These are phyloP conservation scores for Podospora australis DNA, from an alignment of 495 filamentous ascomycete species.

Conservation along the genomic window DNA sequence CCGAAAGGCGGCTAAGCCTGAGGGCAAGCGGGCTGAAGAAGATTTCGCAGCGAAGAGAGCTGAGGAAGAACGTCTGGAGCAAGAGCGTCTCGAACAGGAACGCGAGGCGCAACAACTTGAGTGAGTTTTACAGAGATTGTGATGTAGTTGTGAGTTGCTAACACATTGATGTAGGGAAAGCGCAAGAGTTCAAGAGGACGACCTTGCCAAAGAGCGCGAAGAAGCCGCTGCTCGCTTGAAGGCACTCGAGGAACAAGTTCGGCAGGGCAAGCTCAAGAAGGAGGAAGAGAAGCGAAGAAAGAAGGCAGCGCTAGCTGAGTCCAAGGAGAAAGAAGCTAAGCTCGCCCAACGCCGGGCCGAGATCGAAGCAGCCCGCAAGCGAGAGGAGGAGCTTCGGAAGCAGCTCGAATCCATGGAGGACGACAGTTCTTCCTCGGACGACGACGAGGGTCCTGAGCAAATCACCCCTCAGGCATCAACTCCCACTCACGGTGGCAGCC, in stretches of 20 bases:
- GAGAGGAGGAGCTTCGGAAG: slow-evolving; percentile 78
- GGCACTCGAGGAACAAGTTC: slow-evolving; percentile 89
- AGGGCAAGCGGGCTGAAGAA: slow-evolving; percentile 43
- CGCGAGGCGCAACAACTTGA: slow-evolving; percentile 69
- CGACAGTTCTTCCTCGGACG: slow-evolving; percentile 71
- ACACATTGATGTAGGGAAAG: slow-evolving; percentile 48
- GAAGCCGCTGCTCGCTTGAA: slow-evolving; percentile 75
- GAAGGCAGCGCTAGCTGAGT: slow-evolving; percentile 78
- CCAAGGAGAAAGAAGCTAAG: slow-evolving; percentile 82
- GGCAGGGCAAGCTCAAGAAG: slow-evolving; percentile 92
- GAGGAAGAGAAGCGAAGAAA: slow-evolving; percentile 88
- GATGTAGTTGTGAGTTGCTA: slow-evolving; percentile 16
- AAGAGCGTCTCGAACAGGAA: slow-evolving; percentile 75
- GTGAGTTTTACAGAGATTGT: slow-evolving; percentile 50
- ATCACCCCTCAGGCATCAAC: slow-evolving; percentile 79
- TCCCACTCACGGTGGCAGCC: slow-evolving; percentile 54
- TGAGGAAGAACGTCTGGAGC: slow-evolving; percentile 50
- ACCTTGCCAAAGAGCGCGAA: slow-evolving; percentile 70
- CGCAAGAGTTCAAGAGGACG: slow-evolving; percentile 67
- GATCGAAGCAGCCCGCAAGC: slow-evolving; percentile 81
- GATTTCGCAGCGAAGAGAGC: slow-evolving; percentile 44
- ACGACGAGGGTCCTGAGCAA: slow-evolving; percentile 78
- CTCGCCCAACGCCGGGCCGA: slow-evolving; percentile 84
- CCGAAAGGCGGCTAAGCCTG: slow-evolving; percentile 60
- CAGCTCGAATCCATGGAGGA: slow-evolving; percentile 80